Evolutionary conservation across 2,329 filamentous ascomycete genomes (phyloP), one percentile per base, ranked within the genome.

Genomic region (Aspergillus carbonarius): DNA sequence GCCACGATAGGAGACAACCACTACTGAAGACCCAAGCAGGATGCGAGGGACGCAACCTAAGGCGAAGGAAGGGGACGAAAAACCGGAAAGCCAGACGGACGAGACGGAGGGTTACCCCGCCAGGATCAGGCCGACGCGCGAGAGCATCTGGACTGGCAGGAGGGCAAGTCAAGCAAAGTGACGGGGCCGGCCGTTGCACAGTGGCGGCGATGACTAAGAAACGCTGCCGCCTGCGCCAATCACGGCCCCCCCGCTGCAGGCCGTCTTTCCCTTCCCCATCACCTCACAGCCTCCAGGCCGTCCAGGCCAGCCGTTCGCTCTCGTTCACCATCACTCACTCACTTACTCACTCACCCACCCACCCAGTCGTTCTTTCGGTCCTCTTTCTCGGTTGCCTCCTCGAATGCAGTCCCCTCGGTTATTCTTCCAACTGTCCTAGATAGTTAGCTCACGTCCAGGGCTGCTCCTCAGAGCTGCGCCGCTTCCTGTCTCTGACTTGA

Each of bases 171-270:
- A 42, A 42, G 18, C 39, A 12, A 18, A 42, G 8, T 20, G 39
- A 42, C 20, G 34, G n/a, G 37, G 48, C 30, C 23, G 15, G 23
- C 17, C 32, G 37, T 54, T 32, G 37, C 25, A 44, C 23, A 5
- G 51, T 53, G 51, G 51, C 51, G 51, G 51, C 15, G 37, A 54
- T 54, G 51, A 54, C 51, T 54, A 54, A 54, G 37, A 20, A 42
- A 35, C 30, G 7, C 35, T 20, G n/a, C 13, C 48, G 18, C n/a
- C 25, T 32, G 18, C 53, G 9, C 40, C 54, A 40, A 48, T 48
- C 54, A 55, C 25, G 18, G 7, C n/a, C 18, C 17, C 17, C 27
- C 27, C 20, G 20, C 13, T 48, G n/a, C 46, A 20, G 27, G 34
- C 42, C 18, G 27, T 34, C 25, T 18, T 47, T 23, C 53, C 44